Evolutionary conservation across 345 rosid species (phyloP).

Genomic region (Psidium guajava): DNA sequence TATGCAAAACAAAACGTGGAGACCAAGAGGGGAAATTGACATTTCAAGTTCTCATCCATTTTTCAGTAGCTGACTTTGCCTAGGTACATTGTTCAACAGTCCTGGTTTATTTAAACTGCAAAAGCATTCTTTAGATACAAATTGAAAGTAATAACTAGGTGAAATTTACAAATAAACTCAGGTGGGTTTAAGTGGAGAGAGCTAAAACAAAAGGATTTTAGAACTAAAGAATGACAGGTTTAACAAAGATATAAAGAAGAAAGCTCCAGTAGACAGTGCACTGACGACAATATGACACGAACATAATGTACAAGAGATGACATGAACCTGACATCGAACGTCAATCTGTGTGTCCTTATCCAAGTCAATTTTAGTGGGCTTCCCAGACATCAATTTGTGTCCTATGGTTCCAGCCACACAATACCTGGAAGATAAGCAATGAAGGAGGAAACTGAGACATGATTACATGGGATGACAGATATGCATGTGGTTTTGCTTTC

Average conservation of each 20-base stretch:
- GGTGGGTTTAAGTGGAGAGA: background rate
- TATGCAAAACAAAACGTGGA: background rate
- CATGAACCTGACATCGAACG: constrained; percentile 85
- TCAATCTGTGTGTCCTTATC: constrained; percentile 78
- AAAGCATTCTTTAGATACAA: background rate
- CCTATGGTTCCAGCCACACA: constrained; percentile 95
- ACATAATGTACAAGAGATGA: background rate
- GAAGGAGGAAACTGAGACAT: background rate
- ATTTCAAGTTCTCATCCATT: background rate
- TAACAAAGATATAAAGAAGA: background rate
- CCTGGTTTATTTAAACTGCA: background rate
- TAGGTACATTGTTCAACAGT: background rate
- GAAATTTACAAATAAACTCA: background rate
- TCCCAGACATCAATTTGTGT: constrained; percentile 80
- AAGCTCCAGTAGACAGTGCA: background rate
- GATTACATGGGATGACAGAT: background rate
- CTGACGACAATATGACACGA: background rate
- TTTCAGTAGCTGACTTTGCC: background rate
- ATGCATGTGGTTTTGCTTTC: background rate
- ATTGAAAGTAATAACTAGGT: background rate
- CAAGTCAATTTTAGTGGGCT: constrained; percentile 66
- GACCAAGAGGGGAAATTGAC: background rate
- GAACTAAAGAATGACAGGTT: background rate
- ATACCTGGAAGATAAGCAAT: constrained; percentile 30
- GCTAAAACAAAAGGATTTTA: background rate